Base-by-base conservation (phyloP, 2,329 filamentous ascomycete genomes). In the Pyrenophora tritici-repentis region DNA sequence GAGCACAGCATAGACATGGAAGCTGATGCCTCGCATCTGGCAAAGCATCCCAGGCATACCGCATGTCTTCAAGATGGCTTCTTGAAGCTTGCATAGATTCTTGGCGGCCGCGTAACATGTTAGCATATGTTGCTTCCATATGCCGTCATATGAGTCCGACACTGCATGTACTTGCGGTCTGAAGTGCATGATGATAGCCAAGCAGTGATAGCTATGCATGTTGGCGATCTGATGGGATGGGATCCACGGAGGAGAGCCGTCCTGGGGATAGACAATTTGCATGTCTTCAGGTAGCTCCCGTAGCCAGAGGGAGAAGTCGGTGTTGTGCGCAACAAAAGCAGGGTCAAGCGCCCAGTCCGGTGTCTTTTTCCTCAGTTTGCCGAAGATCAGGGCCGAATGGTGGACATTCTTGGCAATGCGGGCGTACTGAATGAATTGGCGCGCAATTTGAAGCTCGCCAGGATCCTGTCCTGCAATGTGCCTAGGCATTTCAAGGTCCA, bases 1-100 rank as follows among this genome's bases (percentile, higher is more conserved):
- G 38, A 97, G 78, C 20, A 96, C 86, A 48, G 87, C 86, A 68
- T 97, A 97, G n/a, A 97, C 91, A 5, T 90, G 91, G 67, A 96
- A 97, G 73, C 92, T 96, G 70, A 96, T 91, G 33, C 93, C 93
- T 60, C 93, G 84, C 66, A 93, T 88, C 93, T 97, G 97, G 75
- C 88, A 95, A 62, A 94, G 81, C 13, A 97, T 79, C 0, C 92
- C 93, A 13, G 83, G 83, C 53, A 96, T 78, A 2, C 91, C 90
- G 71, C 87, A 96, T 0, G 84, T 83, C 46, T 87, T 82, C 51
- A 96, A 68, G 31, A 96, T 85, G 2, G 87, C 87, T 74, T 97
- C 93, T 68, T 97, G 91, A 5, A 97, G 75, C 53, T 89, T 86
- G 73, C 92, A 97, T 42, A 97, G 81, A 34, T 83, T 84, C 73